Conservation (phyloP, 2,329 filamentous ascomycete genomes). For the Erysiphe pulchra region DNA sequence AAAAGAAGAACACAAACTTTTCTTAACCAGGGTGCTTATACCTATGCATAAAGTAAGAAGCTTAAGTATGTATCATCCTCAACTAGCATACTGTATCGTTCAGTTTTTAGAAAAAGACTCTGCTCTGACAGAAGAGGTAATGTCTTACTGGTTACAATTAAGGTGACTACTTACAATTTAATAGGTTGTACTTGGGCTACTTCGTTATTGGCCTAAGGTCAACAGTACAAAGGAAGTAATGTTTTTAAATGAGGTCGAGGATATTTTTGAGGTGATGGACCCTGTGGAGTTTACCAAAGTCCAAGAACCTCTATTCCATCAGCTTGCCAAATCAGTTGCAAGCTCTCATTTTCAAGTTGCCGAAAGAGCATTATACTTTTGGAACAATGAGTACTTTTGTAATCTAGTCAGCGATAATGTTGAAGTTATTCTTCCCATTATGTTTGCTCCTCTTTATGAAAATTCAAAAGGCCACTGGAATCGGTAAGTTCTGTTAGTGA, state of each 20-base stretch:
- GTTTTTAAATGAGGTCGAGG: conserved; percentile 97
- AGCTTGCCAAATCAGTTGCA: conserved; percentile 89
- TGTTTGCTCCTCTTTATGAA: conserved; percentile 96
- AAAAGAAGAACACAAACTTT: conserved; percentile 97
- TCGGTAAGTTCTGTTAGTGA: conserved; percentile 30
- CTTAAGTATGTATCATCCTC: conserved; percentile 98
- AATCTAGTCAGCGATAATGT: conserved; percentile 98
- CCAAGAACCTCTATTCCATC: conserved; percentile 89
- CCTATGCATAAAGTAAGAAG: conserved; percentile 97
- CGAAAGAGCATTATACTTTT: conserved; percentile 92
- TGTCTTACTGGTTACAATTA: conserved; percentile 7
- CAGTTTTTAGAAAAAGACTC: conserved; percentile 97
- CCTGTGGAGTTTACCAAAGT: conserved; percentile 96
- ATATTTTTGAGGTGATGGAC: conserved; percentile 99
- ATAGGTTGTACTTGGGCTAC: conserved; percentile 72
- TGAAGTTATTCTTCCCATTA: conserved; percentile 92
- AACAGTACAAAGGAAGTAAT: conserved; percentile 99
- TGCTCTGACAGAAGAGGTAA: conserved; percentile 81
- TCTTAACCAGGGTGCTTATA: conserved; percentile 76
- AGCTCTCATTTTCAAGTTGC: conserved; percentile 98
- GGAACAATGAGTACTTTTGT: conserved; percentile 99
- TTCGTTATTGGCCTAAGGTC: conserved; percentile 97
- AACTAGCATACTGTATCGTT: conserved; percentile 94
- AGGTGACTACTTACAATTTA: not conserved
- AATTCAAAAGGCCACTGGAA: conserved; percentile 99